Conservation (phyloP, 352 stramenopile species). For the Globisporangium iwayamae region DNA sequence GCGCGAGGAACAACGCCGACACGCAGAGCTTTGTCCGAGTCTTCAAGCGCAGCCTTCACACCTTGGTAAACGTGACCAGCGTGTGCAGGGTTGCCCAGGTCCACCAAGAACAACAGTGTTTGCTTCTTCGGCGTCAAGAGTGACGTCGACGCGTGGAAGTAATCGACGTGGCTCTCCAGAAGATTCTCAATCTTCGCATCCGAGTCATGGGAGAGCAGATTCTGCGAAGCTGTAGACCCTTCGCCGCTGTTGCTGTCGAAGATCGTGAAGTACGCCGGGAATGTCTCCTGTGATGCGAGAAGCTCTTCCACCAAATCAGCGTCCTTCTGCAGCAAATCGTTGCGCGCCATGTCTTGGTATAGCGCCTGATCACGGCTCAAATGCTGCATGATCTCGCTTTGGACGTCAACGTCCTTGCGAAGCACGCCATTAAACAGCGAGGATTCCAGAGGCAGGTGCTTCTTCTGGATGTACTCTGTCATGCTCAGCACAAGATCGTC, state of each 20-base stretch:
- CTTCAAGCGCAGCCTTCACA: constrained; percentile 64
- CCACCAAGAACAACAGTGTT: constrained; percentile 53
- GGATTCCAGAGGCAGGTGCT: constrained; percentile 73
- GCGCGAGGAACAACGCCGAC: constrained; percentile 55
- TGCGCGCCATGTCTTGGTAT: constrained; percentile 65
- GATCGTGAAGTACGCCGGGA: constrained; percentile 65
- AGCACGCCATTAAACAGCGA: constrained; percentile 88
- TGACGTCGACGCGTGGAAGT: constrained; percentile 52
- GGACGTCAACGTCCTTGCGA: constrained; percentile 56
- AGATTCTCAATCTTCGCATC: constrained; percentile 53
- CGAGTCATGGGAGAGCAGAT: constrained; percentile 62
- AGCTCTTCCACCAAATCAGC: constrained; percentile 72
- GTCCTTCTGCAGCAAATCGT: constrained; percentile 43
- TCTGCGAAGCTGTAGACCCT: constrained; percentile 15
- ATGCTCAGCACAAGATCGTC: constrained; percentile 67
- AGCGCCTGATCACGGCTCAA: constrained; percentile 79
- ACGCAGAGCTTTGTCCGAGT: constrained; percentile 58
- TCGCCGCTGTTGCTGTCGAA: constrained; percentile 26
- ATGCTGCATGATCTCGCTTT: constrained; percentile 70
- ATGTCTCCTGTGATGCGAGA: constrained; percentile 50
- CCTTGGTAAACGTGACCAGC: constrained; percentile 50
- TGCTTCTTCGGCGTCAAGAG: constrained; percentile 63
- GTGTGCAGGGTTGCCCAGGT: constrained; percentile 49
- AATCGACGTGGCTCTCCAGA: constrained; percentile 41
- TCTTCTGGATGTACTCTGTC: constrained; percentile 73